Evolutionary conservation across 257 asterid genomes (phyloP).

Genomic region (Nicotiana sylvestris): DNA sequence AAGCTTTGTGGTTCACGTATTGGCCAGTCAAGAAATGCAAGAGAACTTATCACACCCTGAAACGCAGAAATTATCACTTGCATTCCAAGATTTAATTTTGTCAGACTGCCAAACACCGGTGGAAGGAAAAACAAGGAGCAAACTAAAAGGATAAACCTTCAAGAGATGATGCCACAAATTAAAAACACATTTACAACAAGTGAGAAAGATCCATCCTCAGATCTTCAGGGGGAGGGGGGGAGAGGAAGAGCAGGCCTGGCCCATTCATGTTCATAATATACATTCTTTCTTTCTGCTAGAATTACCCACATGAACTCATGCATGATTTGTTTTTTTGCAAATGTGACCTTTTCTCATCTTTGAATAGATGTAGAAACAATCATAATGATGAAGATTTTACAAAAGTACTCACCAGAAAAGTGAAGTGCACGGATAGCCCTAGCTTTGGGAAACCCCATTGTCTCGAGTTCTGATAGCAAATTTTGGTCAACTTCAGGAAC

Average conservation of each 20-base stretch:
- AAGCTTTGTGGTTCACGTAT: too few species aligned
- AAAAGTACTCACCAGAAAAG: constrained; percentile 55
- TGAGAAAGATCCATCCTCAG: not conserved
- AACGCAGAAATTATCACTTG: too few species aligned
- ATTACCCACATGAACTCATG: not conserved
- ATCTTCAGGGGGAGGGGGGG: not conserved
- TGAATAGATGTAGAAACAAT: not conserved
- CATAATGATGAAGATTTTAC: not conserved
- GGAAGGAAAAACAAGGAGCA: too few species aligned
- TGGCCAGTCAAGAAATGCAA: too few species aligned
- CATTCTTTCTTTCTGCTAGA: too few species aligned
- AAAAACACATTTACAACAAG: not conserved
- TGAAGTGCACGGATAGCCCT: constrained; percentile 88
- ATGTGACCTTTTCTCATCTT: not conserved
- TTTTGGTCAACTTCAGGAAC: constrained; percentile 86
- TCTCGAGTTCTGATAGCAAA: constrained; percentile 70
- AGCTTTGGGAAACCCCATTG: constrained; percentile 83
- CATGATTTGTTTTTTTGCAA: not conserved
- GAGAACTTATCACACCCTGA: too few species aligned
- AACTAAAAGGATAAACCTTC: not conserved
- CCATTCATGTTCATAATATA: not conserved
- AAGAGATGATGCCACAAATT: not conserved
- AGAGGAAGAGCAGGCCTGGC: not conserved
- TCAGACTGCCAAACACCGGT: too few species aligned
- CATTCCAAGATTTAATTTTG: too few species aligned